A percentile compares a stretch with the other conserved stretches of the same genome.
Conservation (phyloP, 1,284 basidiomycete genomes). For the Bondarzewia mesenterica region DNA sequence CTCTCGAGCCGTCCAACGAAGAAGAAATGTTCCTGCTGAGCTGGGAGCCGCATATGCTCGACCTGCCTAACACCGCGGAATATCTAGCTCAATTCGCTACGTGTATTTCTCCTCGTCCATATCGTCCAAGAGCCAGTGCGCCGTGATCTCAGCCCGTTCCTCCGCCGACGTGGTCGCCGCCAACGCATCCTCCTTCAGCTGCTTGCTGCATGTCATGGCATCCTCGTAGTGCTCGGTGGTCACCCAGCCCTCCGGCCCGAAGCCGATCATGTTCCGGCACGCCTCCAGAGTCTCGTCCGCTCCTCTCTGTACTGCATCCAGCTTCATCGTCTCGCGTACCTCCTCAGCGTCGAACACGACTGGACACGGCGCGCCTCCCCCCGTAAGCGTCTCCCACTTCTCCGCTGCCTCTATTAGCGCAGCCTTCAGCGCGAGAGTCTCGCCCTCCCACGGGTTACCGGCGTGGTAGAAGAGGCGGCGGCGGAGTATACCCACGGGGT, state of each 20-base stretch:
- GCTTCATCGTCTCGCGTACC: constrained; percentile 29
- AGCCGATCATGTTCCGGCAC: constrained; percentile 20
- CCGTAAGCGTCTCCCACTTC: constrained; percentile 29
- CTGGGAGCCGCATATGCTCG: no score
- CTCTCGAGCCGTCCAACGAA: no score
- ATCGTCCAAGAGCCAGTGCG: constrained; percentile 36
- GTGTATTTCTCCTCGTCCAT: constrained; percentile 38
- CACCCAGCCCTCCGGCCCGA: constrained; percentile 34
- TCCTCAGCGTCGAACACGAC: constrained; percentile 35
- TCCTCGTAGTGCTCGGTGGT: constrained; percentile 28
- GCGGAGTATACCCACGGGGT: constrained; percentile 24
- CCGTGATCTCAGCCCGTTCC: constrained; percentile 24
- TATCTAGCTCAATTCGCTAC: constrained; percentile 17
- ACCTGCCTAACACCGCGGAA: background rate
- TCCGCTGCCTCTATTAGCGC: constrained; percentile 30
- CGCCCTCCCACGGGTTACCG: constrained; percentile 36
- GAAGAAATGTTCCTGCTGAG: no score
- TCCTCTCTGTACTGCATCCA: constrained; percentile 20
- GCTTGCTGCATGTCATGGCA: constrained; percentile 24
- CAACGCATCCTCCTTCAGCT: constrained; percentile 27
- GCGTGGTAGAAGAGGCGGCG: constrained; percentile 33
- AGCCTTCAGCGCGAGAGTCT: constrained; percentile 33
- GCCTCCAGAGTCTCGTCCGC: constrained; percentile 24
- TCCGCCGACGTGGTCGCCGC: constrained; percentile 19
- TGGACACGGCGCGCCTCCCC: constrained; percentile 32